Evolutionary conservation across 306 rosid genomes (phyloP), one percentile per base, ranked within the genome.

Genomic region (Malus asiatica): DNA sequence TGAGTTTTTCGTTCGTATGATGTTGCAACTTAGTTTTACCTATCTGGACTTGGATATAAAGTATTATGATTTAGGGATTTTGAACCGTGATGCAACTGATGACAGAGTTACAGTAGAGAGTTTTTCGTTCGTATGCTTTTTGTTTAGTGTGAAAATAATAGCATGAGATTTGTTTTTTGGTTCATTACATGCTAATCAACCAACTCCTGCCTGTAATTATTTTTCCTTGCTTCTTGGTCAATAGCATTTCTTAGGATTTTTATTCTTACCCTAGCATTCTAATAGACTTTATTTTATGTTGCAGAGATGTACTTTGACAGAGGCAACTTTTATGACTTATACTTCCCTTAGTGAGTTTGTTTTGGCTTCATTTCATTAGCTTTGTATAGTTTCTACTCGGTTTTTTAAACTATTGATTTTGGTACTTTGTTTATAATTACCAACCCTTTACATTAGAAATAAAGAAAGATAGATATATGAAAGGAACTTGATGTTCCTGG

Each of bases 301-400:
- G 92, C 96, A 95, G 98, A 95, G 87, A 92, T 95, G 93, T 95
- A 90, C 85, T 95, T 95, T 40, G 97, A 95, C 86, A 90, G 92
- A 83, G 97, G 97, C 77, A 95, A 95, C 73, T 94, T 90, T 79
- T 95, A 95, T 75, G 98, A 95, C 84, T 95, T 95, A n/a, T 42
- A 95, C 98, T 82, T 95, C 98, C 74, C 98, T 95, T 23, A 97
- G 98, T 95, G 75, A 75, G 85, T 82, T 40, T 82, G 76, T 75
- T 74, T 20, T 60, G 22, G 32, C 75, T 81, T 78, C 18, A 38
- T 33, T 44, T 66, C 57, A 32, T 38, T 82, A 25, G 16, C 70
- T 57, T 71, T 35, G 61, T 35, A 60, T 35, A 60, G 60, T 66
- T 65, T 66, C 40, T 57, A 15, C 62, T 53, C 58, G 10, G 7